Conservation (phyloP, 768 basidiomycete genomes). For the Porpolomopsis calyptriformis region DNA sequence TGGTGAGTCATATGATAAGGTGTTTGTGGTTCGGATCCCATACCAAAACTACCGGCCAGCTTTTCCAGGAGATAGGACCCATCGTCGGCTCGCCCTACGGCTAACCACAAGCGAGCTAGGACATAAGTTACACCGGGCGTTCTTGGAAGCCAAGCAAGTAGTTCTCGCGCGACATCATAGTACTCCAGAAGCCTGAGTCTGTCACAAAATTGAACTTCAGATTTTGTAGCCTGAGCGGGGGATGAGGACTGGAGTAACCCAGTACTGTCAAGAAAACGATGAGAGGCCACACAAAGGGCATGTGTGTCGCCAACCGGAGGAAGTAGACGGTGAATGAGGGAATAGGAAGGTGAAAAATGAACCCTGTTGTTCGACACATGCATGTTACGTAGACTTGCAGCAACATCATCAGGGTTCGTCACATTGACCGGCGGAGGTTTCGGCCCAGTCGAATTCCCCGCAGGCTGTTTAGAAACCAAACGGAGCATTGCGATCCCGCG, state of each 20-base stretch:
- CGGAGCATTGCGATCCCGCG: constrained; percentile 69
- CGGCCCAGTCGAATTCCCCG: constrained; percentile 20
- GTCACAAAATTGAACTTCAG: constrained; percentile 68
- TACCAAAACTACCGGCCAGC: constrained; percentile 68
- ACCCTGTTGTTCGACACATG: constrained; percentile 47
- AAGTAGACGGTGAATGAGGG: constrained; percentile 55
- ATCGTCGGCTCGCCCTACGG: constrained; percentile 59
- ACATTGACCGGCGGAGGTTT: constrained; percentile 15
- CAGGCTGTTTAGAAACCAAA: constrained; percentile 48
- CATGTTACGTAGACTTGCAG: constrained; percentile 61
- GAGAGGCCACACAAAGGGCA: constrained; percentile 49
- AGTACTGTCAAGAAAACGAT: constrained; percentile 57
- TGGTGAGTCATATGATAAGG: constrained; percentile 7
- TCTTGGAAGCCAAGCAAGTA: constrained; percentile 69
- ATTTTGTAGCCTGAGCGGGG: constrained; percentile 53
- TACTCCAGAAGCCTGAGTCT: constrained; percentile 55
- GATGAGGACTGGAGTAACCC: constrained; percentile 60
- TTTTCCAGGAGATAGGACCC: constrained; percentile 64
- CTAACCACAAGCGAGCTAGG: constrained; percentile 53
- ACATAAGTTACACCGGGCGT: constrained; percentile 71
- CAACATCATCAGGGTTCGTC: constrained; percentile 46
- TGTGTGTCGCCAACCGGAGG: constrained; percentile 37
- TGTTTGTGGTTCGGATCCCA: constrained; percentile 17
- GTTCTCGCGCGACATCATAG: constrained; percentile 46
- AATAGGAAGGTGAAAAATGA: constrained; percentile 42